Evolutionary conservation across 441 rosid species (phyloP).

Genomic region (Populus trichocarpa): DNA sequence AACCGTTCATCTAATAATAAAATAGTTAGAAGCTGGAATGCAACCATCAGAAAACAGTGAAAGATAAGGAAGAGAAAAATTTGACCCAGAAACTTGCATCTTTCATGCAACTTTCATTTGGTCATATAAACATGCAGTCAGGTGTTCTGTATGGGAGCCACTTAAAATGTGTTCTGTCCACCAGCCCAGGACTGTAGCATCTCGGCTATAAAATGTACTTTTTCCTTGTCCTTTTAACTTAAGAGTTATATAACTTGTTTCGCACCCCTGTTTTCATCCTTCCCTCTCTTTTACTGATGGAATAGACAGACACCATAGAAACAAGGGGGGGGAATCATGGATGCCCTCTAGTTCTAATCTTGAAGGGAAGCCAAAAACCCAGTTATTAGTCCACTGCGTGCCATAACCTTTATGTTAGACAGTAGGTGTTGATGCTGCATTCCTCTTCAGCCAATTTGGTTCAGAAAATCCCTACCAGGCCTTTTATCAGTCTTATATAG

Average conservation of each 20-base stretch:
- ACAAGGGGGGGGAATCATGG: background rate
- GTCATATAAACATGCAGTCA: background rate
- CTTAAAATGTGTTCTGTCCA: background rate
- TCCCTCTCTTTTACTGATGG: background rate
- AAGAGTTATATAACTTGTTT: background rate
- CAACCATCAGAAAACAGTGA: background rate
- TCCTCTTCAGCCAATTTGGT: background rate
- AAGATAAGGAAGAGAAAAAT: background rate
- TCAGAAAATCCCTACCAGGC: background rate
- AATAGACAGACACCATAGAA: no score
- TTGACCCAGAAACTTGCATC: background rate
- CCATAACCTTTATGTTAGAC: background rate
- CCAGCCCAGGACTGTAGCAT: background rate
- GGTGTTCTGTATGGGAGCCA: background rate
- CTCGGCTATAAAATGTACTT: background rate
- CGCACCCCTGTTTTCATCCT: background rate
- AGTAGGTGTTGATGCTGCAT: background rate
- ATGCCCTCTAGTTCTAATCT: background rate
- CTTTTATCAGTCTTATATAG: background rate
- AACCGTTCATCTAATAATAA: background rate
- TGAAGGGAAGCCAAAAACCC: background rate
- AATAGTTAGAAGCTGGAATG: background rate
- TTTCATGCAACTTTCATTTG: conserved; percentile 6
- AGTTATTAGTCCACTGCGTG: background rate
- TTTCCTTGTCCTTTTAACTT: background rate